A percentile compares a stretch with the other conserved stretches of the same genome.
phyloP scores from a whole-genome alignment of 2,329 filamentous ascomycete genomes.

The Zymoseptoria pseudotritici region DNA sequence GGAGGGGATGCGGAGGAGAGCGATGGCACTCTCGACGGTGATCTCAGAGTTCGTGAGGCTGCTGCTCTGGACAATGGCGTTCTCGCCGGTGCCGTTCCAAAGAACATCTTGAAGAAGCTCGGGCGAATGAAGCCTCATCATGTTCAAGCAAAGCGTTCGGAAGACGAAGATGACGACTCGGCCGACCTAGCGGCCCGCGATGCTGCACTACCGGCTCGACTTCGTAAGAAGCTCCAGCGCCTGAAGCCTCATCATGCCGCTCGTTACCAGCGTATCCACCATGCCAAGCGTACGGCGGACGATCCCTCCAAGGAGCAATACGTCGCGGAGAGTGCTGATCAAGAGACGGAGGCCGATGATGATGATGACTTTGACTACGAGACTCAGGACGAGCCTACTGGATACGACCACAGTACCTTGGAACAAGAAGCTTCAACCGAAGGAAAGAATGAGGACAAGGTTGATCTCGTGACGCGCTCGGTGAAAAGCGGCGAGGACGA shows the following conservation, averaged over 20 bases:
- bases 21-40: conserved; percentile 3
- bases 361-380: not conserved
- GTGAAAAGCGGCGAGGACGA: not conserved
- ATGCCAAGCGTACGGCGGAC: not conserved
- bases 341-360: not conserved
- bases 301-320: too few species aligned
- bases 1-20: conserved; percentile 1
- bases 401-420: not conserved
- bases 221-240: not conserved
- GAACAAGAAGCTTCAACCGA: not conserved
- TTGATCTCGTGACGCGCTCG: not conserved
- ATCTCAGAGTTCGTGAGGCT: conserved; percentile 1
- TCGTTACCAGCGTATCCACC: not conserved
- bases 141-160: not conserved
- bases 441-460: not conserved
- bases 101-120: not conserved
- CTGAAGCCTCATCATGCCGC: not conserved
- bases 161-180: not conserved
- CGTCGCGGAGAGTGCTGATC: too few species aligned
- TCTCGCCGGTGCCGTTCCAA: not conserved
- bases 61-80: not conserved
- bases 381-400: not conserved
- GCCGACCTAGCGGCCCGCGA: not conserved
- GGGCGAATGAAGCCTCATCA: conserved; percentile 5
- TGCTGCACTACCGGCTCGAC: not conserved